A percentile compares a stretch with the other conserved stretches of the same genome.
These are phyloP conservation scores for Cyclospora cayetanensis DNA, from an alignment of 169 alveolate genomes.

Conservation along the genomic window DNA sequence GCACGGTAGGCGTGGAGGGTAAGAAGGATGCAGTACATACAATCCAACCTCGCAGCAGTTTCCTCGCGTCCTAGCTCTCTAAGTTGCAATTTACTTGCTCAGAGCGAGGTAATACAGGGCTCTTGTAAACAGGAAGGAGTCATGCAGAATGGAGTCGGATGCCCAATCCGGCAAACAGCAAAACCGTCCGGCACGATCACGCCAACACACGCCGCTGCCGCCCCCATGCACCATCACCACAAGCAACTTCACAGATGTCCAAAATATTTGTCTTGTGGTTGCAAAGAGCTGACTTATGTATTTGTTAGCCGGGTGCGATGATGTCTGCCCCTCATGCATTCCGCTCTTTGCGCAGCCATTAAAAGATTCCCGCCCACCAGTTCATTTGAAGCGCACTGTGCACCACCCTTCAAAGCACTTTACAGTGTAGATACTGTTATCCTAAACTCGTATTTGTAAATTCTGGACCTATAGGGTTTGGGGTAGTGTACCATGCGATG, in stretches of 20 bases:
- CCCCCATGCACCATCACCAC: background rate
- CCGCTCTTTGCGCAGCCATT: no score
- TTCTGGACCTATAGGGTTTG: no score
- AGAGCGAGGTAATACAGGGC: background rate
- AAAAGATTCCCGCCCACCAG: no score
- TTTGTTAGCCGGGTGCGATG: no score
- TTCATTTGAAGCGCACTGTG: no score
- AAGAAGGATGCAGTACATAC: conserved; percentile 12
- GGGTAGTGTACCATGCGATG: no score
- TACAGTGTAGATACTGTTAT: no score
- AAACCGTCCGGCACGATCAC: conserved; percentile 6
- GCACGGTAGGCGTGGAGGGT: conserved; percentile 53
- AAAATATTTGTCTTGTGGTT: no score
- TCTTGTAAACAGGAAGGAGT: background rate
- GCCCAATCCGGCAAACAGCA: background rate
- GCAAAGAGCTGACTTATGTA: no score
- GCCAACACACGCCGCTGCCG: conserved; percentile 49
- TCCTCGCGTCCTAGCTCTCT: conserved; percentile 2
- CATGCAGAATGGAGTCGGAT: background rate
- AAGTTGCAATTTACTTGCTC: background rate
- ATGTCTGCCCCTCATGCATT: no score
- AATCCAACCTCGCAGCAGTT: conserved; percentile 12
- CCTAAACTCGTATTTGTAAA: no score
- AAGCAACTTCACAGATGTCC: background rate
- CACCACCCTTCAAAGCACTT: no score